phyloP scores from a whole-genome alignment of 108 stramenopile genomes.

The Nitzschia sp. region DNA sequence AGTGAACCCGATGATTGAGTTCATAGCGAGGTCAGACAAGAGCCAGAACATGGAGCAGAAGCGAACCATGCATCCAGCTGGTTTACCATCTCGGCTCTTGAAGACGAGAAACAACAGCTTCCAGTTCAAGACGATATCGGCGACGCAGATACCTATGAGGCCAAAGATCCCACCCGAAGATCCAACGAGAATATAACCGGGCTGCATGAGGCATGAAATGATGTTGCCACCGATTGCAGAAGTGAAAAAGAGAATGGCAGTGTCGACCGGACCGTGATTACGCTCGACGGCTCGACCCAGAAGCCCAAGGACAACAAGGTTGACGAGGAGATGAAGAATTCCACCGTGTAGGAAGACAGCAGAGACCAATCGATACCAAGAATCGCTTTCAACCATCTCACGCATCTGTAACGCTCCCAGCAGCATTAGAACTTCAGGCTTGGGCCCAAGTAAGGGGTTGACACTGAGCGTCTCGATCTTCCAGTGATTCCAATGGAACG shows the following conservation, averaged over 20 bases:
- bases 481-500: conserved; percentile 66
- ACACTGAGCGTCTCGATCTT: conserved; percentile 48
- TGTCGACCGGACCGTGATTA: conserved; percentile 67
- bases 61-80: not conserved
- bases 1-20: conserved; percentile 70
- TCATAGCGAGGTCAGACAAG: conserved; percentile 67
- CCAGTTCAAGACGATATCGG: conserved; percentile 91
- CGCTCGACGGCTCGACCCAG: conserved; percentile 81
- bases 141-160: conserved; percentile 84
- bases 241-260: conserved; percentile 64
- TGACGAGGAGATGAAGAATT: conserved; percentile 83
- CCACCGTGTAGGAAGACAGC: conserved; percentile 94
- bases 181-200: conserved; percentile 81
- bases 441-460: conserved; percentile 89
- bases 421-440: conserved; percentile 66
- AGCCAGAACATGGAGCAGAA: conserved; percentile 51
- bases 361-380: conserved; percentile 82
- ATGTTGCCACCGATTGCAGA: conserved; percentile 82
- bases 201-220: conserved; percentile 78
- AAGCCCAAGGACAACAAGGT: conserved; percentile 73
- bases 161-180: conserved; percentile 95
- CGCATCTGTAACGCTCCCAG: conserved; percentile 82
- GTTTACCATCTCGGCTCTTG: conserved; percentile 4
- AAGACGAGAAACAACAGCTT: conserved; percentile 45
- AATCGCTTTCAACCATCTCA: conserved; percentile 74